These are phyloP conservation scores for Globisporangium acanthophoron DNA, from an alignment of 352 stramenopile species.

Conservation along the genomic window DNA sequence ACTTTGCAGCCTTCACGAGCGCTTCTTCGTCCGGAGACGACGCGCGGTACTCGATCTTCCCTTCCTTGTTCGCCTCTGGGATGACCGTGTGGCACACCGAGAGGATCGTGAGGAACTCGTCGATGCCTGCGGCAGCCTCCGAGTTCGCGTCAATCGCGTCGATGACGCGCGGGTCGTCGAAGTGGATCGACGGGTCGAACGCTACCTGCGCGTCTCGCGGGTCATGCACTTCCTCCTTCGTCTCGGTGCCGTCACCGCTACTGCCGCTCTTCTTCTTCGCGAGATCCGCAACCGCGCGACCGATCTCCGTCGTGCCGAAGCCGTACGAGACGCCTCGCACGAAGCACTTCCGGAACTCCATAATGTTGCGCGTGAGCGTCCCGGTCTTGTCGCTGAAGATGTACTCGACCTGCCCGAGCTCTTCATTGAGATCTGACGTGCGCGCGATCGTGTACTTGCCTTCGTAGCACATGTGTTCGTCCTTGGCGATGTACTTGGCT, in stretches of 20 bases:
- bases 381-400: slow-evolving; percentile 99
- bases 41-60: slow-evolving; percentile 71
- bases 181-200: slow-evolving; percentile 61
- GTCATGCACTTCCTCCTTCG: slow-evolving; percentile 19
- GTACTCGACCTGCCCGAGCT: slow-evolving; percentile 95
- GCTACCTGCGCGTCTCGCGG: slow-evolving; percentile 51
- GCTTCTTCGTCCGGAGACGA: slow-evolving; percentile 92
- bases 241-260: not conserved
- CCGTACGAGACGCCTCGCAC: slow-evolving; percentile 82
- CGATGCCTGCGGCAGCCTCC: slow-evolving; percentile 22
- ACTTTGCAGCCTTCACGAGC: slow-evolving; percentile 85
- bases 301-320: slow-evolving; percentile 75
- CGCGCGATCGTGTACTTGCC: slow-evolving; percentile 79
- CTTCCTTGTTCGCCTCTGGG: slow-evolving; percentile 44
- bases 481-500: slow-evolving; percentile 57
- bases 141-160: slow-evolving; percentile 28
- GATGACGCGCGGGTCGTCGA: slow-evolving; percentile 63
- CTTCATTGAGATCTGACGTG: slow-evolving; percentile 89
- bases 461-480: slow-evolving; percentile 81
- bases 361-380: slow-evolving; percentile 98
- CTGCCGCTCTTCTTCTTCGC: slow-evolving; percentile 17
- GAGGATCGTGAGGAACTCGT: slow-evolving; percentile 70
- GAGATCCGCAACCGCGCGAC: slow-evolving; percentile 47
- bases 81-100: slow-evolving; percentile 78
- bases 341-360: slow-evolving; percentile 94